phyloP scores from a whole-genome alignment of 2,329 filamentous ascomycete species.

The Penicillium sp. region DNA sequence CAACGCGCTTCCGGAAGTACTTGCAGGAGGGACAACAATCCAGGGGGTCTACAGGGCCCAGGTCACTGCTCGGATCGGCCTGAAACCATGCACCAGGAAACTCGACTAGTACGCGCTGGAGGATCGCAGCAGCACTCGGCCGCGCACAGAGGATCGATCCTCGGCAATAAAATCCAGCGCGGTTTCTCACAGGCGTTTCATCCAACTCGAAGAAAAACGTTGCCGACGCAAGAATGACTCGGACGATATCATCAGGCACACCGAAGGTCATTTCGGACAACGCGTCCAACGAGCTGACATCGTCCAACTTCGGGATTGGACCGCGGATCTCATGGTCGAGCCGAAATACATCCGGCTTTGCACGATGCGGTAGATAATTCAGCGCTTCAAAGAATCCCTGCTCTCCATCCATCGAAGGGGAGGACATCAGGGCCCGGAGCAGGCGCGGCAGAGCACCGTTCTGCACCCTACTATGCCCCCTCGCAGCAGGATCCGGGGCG shows the following conservation, averaged over 20 bases:
- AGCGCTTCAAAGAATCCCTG: constrained; percentile 18
- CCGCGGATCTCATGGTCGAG: constrained; percentile 7
- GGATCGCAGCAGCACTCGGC: not conserved
- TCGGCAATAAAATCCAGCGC: constrained; percentile 18
- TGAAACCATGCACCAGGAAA: constrained; percentile 5
- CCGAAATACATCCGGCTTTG: constrained; percentile 5
- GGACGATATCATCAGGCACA: constrained; percentile 18
- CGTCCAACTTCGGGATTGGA: constrained; percentile 13
- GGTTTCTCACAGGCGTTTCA: constrained; percentile 4
- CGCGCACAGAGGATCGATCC: constrained; percentile 24
- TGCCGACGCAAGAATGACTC: constrained; percentile 19
- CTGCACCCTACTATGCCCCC: not conserved
- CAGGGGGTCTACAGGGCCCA: not conserved
- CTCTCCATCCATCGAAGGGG: constrained; percentile 25
- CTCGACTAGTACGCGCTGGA: constrained; percentile 1
- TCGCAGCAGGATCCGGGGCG: not conserved
- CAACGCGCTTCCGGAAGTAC: constrained; percentile 6
- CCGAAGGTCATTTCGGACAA: constrained; percentile 10
- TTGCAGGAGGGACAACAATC: constrained; percentile 3
- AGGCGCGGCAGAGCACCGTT: constrained; percentile 19
- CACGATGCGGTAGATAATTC: constrained; percentile 11
- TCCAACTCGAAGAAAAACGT: constrained; percentile 29
- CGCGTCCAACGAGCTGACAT: constrained; percentile 3
- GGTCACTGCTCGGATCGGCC: not conserved
- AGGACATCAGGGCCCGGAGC: constrained; percentile 22